Base-by-base conservation (phyloP, 306 rosid genomes). In the Dalbergia oliveri region DNA sequence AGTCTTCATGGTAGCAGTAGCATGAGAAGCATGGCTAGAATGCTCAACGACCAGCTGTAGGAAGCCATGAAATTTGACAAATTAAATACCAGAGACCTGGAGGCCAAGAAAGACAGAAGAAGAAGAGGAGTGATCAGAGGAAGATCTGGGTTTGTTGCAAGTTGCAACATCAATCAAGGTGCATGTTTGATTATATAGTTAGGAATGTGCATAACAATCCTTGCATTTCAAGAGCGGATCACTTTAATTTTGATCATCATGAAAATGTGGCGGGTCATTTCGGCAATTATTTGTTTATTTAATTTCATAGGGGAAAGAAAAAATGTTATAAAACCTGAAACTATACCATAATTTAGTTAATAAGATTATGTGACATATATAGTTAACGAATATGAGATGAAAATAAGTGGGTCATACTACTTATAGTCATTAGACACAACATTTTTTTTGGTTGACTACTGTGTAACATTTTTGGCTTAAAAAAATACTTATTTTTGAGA, bases 1-100 rank as follows among this genome's bases (percentile, higher is more conserved):
- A 56, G 77, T 7, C 77, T 83, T 43, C 15, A 82, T 79, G 5
- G 74, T 39, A 77, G 51, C 13, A 81, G 68, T 9, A 26, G 35
- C 34, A 86, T 51, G 51, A 86, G 72, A 73, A 79, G 61, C 71
- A 81, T 11, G 51, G 80, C 85, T n/a, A 78, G 12, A 61, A 88
- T 35, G 21, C 47, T 47, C 67, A 82, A 8, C 34, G 31, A 26
- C 31, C 72, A 79, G 5, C 44, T 76, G 12, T 71, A 79, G 64
- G 75, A 83, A 75, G 76, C 84, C 89, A 78, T 81, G 35, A 9
- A n/a, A 5, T 72, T 73, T 19, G 39, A 12, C 66, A 0, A 35
- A 26, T 26, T 26, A 26, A 19, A 37, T 68, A 7, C 0, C 8
- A 14, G 11, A 51, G 58, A 54, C 60, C 16, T 6, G 65, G 1